Evolutionary conservation across 2,329 filamentous ascomycete species (phyloP).

Genomic region (Didymella pomorum): DNA sequence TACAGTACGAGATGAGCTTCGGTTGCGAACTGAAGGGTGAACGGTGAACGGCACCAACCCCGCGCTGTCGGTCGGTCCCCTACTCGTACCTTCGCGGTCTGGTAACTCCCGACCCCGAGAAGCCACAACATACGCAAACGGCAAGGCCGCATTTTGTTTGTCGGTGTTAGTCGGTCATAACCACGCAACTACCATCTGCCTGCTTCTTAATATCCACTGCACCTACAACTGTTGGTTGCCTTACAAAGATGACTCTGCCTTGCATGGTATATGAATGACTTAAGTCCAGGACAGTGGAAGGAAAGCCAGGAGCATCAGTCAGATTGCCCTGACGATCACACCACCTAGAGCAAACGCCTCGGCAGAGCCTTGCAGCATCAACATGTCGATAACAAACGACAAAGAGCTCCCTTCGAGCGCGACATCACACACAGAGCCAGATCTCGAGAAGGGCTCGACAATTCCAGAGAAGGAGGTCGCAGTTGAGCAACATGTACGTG

Average conservation of each 20-base stretch:
- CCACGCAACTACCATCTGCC: background rate
- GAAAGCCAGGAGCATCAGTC: background rate
- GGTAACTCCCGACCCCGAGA: conserved; percentile 26
- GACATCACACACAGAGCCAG: conserved; percentile 34
- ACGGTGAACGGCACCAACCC: background rate
- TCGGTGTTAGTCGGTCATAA: conserved; percentile 23
- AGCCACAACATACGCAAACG: conserved; percentile 8
- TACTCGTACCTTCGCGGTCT: conserved; percentile 25
- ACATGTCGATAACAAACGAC: conserved; percentile 31
- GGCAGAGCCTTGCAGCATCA: conserved; percentile 1
- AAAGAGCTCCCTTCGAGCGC: conserved; percentile 31
- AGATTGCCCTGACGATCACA: background rate
- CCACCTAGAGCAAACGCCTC: background rate
- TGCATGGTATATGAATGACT: conserved; percentile 6
- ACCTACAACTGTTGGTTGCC: background rate
- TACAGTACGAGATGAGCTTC: background rate
- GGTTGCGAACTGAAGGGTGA: background rate
- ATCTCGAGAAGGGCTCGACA: conserved; percentile 30
- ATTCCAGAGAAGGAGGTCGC: conserved; percentile 8
- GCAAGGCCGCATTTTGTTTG: background rate
- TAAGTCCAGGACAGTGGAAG: background rate
- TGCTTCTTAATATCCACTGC: background rate
- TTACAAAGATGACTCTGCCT: conserved; percentile 4
- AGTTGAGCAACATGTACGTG: background rate
- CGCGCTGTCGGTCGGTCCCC: conserved; percentile 1